Base-by-base conservation (phyloP, 192 early-diverging fungal genomes). In the Umbelopsis sp. region DNA sequence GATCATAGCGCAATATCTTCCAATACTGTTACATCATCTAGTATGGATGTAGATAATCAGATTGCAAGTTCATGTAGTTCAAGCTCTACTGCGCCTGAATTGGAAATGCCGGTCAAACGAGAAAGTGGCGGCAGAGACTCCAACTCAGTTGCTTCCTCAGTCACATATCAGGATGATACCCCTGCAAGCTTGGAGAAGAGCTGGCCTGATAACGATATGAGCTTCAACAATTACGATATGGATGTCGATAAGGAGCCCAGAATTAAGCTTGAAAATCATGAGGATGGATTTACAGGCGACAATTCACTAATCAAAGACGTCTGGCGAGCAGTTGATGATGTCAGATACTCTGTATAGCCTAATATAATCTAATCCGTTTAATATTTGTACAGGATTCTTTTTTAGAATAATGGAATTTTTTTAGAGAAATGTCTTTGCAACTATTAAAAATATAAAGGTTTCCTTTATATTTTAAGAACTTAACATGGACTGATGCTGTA, bases 81-180 rank as follows among this genome's bases (percentile, higher is more conserved):
- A 10, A 62, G 29, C 31, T 62, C 56, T 29, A n/a, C 56, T 2
- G 56, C 56, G 0, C 56, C 56, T 0, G 56, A 62, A 31, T 14
- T 62, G 14, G 56, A 62, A 29, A 62, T 62, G 12, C 31, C 56
- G 1, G 56, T 62, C 26, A 62, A 62, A 34, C 56, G 26, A 32
- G 56, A 62, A 62, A 10, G 20, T 20, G 20, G 11, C 5, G 4
- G 17, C 56, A 29, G 56, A 62, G 56, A 62, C 17, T 62, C 56
- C 1, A 32, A 29, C 17, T 62, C 56, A 0, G 31, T 62, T 62
- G 56, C 56, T 8, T 62, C 56, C 56, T 62, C 56, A 8, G 56
- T 62, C 31, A 62, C 56, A 62, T 62, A 62, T 34, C 56, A 62
- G 31, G 56, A 62, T 32, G 56, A 62, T 62, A 62, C 56, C 56